A percentile compares a stretch with the other conserved stretches of the same genome.
Conservation (phyloP, 2,329 filamentous ascomycete genomes). For the Septoria petroselini region DNA sequence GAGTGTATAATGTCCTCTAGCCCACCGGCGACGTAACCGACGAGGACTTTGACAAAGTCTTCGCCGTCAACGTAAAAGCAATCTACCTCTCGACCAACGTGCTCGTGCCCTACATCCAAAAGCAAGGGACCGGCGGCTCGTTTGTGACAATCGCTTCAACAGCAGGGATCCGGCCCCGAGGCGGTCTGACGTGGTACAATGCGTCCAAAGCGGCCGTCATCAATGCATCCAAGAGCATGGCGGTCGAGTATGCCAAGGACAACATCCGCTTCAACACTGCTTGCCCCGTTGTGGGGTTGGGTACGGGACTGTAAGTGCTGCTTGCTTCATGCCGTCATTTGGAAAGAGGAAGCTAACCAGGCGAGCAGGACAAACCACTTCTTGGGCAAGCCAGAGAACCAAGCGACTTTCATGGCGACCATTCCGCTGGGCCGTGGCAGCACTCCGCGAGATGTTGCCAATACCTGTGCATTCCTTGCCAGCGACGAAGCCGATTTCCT, state of each 20-base stretch:
- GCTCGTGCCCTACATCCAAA: slow-evolving; percentile 60
- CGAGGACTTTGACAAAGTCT: slow-evolving; percentile 63
- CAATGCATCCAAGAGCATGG: slow-evolving; percentile 63
- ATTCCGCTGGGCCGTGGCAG: slow-evolving; percentile 56
- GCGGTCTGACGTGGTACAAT: slow-evolving; percentile 67
- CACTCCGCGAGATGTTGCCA: slow-evolving; percentile 65
- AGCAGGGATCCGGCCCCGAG: slow-evolving; percentile 59
- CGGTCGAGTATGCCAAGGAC: slow-evolving; percentile 68
- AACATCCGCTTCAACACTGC: slow-evolving; percentile 72
- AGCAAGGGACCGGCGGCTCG: slow-evolving; percentile 54
- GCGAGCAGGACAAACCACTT: slow-evolving; percentile 40
- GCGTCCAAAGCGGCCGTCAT: slow-evolving; percentile 63
- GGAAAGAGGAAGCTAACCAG: slow-evolving; percentile 2
- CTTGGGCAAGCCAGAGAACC: slow-evolving; percentile 60
- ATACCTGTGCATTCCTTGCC: slow-evolving; percentile 66
- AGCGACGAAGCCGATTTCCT: slow-evolving; percentile 70
- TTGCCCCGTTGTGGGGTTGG: slow-evolving; percentile 44
- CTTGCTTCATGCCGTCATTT: slow-evolving; percentile 45
- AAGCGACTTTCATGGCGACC: slow-evolving; percentile 53
- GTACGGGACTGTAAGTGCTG: slow-evolving; percentile 35
- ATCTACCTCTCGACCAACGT: slow-evolving; percentile 61
- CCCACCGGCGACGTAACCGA: slow-evolving; percentile 63
- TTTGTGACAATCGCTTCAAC: slow-evolving; percentile 67
- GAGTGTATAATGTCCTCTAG: slow-evolving; percentile 20
- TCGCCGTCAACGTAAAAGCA: slow-evolving; percentile 67